Percentiles rank a stretch among this genome's conserved stretches.
These are phyloP conservation scores for Geotrichum phurueaensis DNA, from an alignment of 1,139 yeast genomes.

Conservation along the genomic window DNA sequence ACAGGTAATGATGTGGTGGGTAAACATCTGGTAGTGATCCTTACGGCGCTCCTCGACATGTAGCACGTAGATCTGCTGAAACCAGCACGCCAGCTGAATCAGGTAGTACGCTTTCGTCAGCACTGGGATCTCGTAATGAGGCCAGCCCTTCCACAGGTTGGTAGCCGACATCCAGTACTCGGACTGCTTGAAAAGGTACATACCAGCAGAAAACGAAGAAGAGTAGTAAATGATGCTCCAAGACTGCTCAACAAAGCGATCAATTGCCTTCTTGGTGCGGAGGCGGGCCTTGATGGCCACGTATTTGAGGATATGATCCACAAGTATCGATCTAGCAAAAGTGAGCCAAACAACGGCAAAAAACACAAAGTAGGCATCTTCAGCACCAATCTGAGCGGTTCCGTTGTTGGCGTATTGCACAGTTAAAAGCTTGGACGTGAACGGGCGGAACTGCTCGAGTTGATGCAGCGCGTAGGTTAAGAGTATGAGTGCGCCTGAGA, in stretches of 20 bases:
- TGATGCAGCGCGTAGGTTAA: not conserved
- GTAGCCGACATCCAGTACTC: slow-evolving; percentile 57
- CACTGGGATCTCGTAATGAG: slow-evolving; percentile 46
- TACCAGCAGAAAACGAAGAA: slow-evolving; percentile 53
- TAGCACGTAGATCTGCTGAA: slow-evolving; percentile 71
- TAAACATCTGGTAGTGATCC: slow-evolving; percentile 80
- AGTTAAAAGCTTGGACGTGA: slow-evolving; percentile 25
- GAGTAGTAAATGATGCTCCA: slow-evolving; percentile 66
- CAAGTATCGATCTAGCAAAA: slow-evolving; percentile 53
- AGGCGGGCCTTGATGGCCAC: slow-evolving; percentile 24
- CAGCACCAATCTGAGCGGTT: slow-evolving; percentile 25
- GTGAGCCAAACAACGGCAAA: slow-evolving; percentile 54
- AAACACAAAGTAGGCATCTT: slow-evolving; percentile 50
- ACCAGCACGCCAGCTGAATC: slow-evolving; percentile 67
- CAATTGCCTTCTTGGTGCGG: slow-evolving; percentile 43
- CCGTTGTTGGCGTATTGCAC: slow-evolving; percentile 26
- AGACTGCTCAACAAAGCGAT: slow-evolving; percentile 80
- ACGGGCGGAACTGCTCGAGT: slow-evolving; percentile 10
- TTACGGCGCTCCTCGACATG: slow-evolving; percentile 74
- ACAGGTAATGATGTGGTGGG: slow-evolving; percentile 81
- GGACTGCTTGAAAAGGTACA: slow-evolving; percentile 50
- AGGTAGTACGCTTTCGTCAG: slow-evolving; percentile 65
- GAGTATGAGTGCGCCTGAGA: slow-evolving; percentile 5
- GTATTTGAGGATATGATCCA: slow-evolving; percentile 47
- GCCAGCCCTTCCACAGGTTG: slow-evolving; percentile 68